Conservation (phyloP, 2,329 filamentous ascomycete species). For the Hymenotorrendiella dingleyae region DNA sequence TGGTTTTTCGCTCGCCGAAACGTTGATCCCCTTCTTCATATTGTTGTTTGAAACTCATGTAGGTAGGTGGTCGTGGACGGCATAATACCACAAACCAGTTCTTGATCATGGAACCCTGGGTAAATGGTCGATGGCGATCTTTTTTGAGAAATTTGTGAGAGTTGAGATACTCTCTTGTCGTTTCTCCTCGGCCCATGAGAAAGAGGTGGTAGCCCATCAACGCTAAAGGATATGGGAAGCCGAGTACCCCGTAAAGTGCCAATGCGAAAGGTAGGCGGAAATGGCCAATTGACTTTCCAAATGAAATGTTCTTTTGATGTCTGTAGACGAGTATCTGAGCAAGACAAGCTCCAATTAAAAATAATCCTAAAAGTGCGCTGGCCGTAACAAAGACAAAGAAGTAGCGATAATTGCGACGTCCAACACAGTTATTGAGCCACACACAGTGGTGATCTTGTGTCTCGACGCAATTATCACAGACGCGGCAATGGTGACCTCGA, state of each 20-base stretch:
- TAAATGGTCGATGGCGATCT: slow-evolving; percentile 87
- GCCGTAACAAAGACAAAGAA: slow-evolving; percentile 89
- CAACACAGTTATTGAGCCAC: slow-evolving; percentile 98
- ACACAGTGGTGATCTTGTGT: slow-evolving; percentile 98
- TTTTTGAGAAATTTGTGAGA: slow-evolving; percentile 91
- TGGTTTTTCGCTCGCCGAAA: slow-evolving; percentile 55
- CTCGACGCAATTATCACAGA: slow-evolving; percentile 96
- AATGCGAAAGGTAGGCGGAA: slow-evolving; percentile 83
- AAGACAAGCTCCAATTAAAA: slow-evolving; percentile 71
- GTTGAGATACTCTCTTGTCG: slow-evolving; percentile 92
- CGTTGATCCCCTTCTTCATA: slow-evolving; percentile 82
- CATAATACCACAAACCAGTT: slow-evolving; percentile 81
- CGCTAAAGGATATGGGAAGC: slow-evolving; percentile 73
- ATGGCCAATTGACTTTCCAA: slow-evolving; percentile 60
- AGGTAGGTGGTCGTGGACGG: slow-evolving; percentile 79
- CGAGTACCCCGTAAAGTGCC: slow-evolving; percentile 74
- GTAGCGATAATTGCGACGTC: slow-evolving; percentile 94
- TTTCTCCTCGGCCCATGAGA: slow-evolving; percentile 85
- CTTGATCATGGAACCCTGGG: slow-evolving; percentile 64
- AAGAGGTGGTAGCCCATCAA: slow-evolving; percentile 87
- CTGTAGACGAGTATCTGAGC: slow-evolving; percentile 73
- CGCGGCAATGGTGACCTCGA: slow-evolving; percentile 89
- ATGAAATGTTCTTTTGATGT: slow-evolving; percentile 56
- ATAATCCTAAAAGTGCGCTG: slow-evolving; percentile 69
- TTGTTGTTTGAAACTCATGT: slow-evolving; percentile 75